A percentile compares a stretch with the other conserved stretches of the same genome.
Conservation (phyloP, 2,329 filamentous ascomycete genomes). For the Chaetomium strumarium region DNA sequence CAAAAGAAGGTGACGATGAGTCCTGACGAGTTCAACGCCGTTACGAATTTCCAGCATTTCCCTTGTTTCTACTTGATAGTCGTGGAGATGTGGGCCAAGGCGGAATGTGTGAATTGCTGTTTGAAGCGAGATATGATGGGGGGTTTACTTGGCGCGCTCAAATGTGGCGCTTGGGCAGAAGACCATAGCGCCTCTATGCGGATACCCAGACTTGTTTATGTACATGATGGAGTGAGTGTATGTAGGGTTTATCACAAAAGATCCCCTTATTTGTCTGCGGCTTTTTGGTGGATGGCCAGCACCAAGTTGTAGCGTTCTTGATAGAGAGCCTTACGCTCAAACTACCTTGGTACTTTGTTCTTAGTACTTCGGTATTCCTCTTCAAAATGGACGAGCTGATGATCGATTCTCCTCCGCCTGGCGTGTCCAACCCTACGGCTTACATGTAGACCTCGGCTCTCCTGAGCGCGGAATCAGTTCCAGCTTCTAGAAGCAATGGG, state of each 20-base stretch:
- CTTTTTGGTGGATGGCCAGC: not conserved
- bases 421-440: no score
- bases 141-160: not conserved
- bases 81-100: no score
- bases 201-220: conserved; percentile 9
- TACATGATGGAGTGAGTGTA: not conserved
- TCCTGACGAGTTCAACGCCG: conserved; percentile 5
- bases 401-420: no score
- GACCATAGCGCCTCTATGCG: not conserved
- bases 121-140: not conserved
- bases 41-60: conserved; percentile 5
- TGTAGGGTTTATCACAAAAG: not conserved
- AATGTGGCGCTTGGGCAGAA: no score
- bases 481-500: no score
- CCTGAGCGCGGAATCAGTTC: no score
- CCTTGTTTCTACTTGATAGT: not conserved
- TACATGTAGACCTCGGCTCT: no score
- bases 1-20: not conserved
- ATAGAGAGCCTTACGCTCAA: no score
- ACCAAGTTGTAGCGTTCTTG: not conserved
- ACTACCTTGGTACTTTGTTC: no score
- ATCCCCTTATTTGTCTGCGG: not conserved
- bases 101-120: not conserved
- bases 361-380: no score
- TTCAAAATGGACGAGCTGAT: no score